Evolutionary conservation across 345 rosid genomes (phyloP).

Genomic region (Mallotus nudiflorus): DNA sequence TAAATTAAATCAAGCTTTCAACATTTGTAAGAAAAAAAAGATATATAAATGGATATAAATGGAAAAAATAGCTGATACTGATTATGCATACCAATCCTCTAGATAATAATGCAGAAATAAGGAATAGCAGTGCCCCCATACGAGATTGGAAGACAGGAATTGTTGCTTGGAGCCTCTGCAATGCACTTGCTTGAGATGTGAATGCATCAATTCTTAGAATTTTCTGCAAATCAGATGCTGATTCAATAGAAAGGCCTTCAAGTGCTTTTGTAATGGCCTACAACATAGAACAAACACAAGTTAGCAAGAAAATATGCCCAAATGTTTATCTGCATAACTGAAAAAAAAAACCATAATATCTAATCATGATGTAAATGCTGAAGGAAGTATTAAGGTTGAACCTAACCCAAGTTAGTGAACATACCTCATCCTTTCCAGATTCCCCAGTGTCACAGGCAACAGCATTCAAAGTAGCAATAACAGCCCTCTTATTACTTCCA

Average conservation of each 20-base stretch:
- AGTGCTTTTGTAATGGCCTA: constrained; percentile 60
- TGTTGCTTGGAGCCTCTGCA: constrained; percentile 52
- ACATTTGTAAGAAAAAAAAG: background rate
- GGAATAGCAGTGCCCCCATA: constrained; percentile 94
- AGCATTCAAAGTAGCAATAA: constrained; percentile 55
- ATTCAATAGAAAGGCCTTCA: constrained; percentile 68
- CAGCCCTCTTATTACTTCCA: constrained; percentile 72
- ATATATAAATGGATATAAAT: background rate
- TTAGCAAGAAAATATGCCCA: constrained; percentile 3
- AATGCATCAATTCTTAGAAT: constrained; percentile 63
- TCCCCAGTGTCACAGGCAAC: constrained; percentile 35
- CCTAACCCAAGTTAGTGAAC: constrained; percentile 28
- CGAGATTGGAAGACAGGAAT: constrained; percentile 84
- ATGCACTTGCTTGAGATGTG: constrained; percentile 49
- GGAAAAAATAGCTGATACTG: background rate
- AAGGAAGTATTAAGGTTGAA: constrained; percentile 12
- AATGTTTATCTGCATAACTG: background rate
- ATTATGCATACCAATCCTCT: constrained; percentile 87
- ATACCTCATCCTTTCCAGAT: constrained; percentile 56
- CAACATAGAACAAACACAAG: constrained; percentile 11
- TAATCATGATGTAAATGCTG: constrained; percentile 11
- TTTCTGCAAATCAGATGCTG: constrained; percentile 77
- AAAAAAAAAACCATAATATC: background rate
- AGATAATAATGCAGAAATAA: constrained; percentile 90
- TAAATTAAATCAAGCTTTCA: background rate